Base-by-base conservation (phyloP, 768 basidiomycete genomes). In the Panaeolus papilionaceus region DNA sequence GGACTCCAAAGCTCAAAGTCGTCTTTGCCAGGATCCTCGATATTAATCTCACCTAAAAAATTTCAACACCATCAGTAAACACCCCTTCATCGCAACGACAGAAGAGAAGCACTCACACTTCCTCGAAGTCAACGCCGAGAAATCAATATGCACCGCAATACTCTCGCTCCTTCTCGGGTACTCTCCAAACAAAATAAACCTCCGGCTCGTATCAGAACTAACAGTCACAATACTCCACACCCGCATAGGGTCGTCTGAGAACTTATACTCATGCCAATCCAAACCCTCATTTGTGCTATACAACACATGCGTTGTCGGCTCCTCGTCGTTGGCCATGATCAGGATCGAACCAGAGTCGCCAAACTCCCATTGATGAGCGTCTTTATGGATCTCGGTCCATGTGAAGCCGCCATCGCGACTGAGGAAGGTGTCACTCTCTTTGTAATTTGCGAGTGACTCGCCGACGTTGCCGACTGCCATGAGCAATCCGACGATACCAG, bases 1-100 rank as follows among this genome's bases (percentile, higher is more conserved):
- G 97, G 98, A 75, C 92, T 95, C 98, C 98, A 99, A 1, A 98
- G 80, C 76, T 99, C 96, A 75, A 99, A 99, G 79, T 99, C 98
- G 74, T 98, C 96, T 44, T 90, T 81, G 18, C 84, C 85, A 7
- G 96, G 91, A 73, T 98, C 80, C 0, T 95, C 85, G 4, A 85
- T 63, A 67, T 85, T 87, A 58, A 96, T 79, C 0, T 83, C 79
- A 77, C 96, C 96, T 97, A 68, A 42, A 16, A 37, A 0, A 11
- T 11, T 16, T 6, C 9, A 51, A 65, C 5, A n/a, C 58, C 49
- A 63, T 51, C 58, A 61, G 26, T 20, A 6, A 20, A 38, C 23
- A 9, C 37, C 26, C 47, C 7, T n/a, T 20, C 45, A 16, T 54
- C 38, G 5, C 1, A 63, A 47, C 33, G 38, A 62, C 33, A 62